Evolutionary conservation across 805 yeast species (phyloP).

Genomic region (Ascoidea asiatica): DNA sequence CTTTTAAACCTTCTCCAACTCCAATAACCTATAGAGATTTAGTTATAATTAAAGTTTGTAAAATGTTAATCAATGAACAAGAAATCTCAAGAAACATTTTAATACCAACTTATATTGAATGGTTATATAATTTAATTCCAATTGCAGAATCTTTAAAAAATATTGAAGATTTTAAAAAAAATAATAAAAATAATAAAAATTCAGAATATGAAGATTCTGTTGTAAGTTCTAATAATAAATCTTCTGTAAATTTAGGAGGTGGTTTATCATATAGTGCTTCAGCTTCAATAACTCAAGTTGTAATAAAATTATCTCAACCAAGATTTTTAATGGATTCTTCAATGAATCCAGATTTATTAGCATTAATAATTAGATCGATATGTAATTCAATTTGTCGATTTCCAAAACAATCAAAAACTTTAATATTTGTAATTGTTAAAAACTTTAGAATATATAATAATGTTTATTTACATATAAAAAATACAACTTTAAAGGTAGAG

Average conservation of each 20-base stretch:
- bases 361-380: constrained; percentile 43
- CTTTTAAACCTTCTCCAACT: constrained; percentile 25
- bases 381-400: constrained; percentile 32
- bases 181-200: constrained; percentile 1
- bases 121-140: constrained; percentile 48
- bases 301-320: constrained; percentile 23
- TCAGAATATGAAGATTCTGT: constrained; percentile 3
- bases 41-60: constrained; percentile 37
- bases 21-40: constrained; percentile 52
- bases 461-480: constrained; percentile 12
- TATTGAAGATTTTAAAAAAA: neutral
- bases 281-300: constrained; percentile 16
- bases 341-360: constrained; percentile 39
- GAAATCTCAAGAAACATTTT: constrained; percentile 18
- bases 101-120: constrained; percentile 40
- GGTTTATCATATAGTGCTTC: constrained; percentile 42
- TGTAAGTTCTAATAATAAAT: neutral
- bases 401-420: constrained; percentile 38
- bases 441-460: constrained; percentile 25
- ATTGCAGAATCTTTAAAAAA: constrained; percentile 12
- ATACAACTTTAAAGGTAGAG: constrained; percentile 15
- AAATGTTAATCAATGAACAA: constrained; percentile 21
- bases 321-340: constrained; percentile 23
- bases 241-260: constrained; percentile 16
- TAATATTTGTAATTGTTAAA: constrained; percentile 35